Evolutionary conservation across 2,329 filamentous ascomycete genomes (phyloP).

Genomic region (Raffaelea deltoideospora): DNA sequence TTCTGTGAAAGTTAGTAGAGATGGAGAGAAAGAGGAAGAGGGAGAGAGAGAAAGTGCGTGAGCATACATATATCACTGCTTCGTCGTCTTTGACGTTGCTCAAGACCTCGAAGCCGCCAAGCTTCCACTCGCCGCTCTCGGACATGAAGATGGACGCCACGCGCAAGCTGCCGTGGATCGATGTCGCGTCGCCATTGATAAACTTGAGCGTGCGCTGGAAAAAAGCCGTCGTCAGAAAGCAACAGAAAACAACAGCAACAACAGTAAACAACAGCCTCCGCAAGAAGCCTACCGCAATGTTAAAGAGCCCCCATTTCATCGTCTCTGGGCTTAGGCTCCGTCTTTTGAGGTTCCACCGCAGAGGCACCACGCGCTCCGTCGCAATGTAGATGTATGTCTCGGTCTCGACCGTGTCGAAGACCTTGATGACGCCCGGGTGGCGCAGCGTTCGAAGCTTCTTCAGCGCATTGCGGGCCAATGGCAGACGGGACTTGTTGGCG

Average conservation of each 20-base stretch:
- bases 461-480: constrained; percentile 82
- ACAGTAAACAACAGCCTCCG: not conserved
- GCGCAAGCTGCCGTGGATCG: constrained; percentile 76
- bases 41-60: not conserved
- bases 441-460: constrained; percentile 86
- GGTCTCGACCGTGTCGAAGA: constrained; percentile 91
- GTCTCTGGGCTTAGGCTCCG: constrained; percentile 84
- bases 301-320: constrained; percentile 89
- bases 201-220: constrained; percentile 77
- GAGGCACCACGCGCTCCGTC: constrained; percentile 73
- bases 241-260: not conserved
- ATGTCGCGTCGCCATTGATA: constrained; percentile 84
- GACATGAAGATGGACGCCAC: constrained; percentile 82
- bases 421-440: constrained; percentile 87
- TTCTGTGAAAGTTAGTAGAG: constrained; percentile 36
- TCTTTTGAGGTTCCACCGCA: constrained; percentile 80
- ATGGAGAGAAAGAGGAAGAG: not conserved
- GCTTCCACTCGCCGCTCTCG: constrained; percentile 95
- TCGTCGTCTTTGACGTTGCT: constrained; percentile 96
- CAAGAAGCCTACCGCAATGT: constrained; percentile 63
- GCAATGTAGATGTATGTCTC: constrained; percentile 93
- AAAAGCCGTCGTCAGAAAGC: not conserved
- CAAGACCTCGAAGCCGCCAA: constrained; percentile 83
- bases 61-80: constrained; percentile 64
- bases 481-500: constrained; percentile 64